Conservation (phyloP, 805 yeast genomes). For the Ogataea chonburiensis region DNA sequence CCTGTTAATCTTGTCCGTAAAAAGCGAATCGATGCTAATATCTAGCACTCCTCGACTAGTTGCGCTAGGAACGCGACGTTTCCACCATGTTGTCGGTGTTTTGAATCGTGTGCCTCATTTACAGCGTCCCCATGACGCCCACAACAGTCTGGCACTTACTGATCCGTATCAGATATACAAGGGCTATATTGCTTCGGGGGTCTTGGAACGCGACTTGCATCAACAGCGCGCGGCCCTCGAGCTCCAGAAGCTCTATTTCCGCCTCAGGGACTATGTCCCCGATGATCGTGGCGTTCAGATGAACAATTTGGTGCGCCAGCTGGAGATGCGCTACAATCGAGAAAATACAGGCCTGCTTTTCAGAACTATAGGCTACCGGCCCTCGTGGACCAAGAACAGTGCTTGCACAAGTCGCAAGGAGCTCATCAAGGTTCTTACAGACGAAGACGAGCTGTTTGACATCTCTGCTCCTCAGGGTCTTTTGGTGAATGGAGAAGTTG, state of each 20-base stretch:
- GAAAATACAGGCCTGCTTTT: conserved; percentile 22
- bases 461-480: conserved; percentile 65
- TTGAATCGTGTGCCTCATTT: conserved; percentile 25
- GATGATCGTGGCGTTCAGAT: conserved; percentile 46
- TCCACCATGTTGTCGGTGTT: not conserved
- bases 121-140: conserved; percentile 20
- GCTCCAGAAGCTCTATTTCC: conserved; percentile 56
- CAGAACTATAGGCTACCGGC: conserved; percentile 32
- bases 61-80: not conserved
- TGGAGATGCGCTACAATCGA: conserved; percentile 30
- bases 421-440: conserved; percentile 50
- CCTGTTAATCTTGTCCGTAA: conserved; percentile 9
- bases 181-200: conserved; percentile 49
- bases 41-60: not conserved
- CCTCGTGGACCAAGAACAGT: conserved; percentile 29
- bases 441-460: conserved; percentile 57
- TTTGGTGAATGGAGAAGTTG: conserved; percentile 63
- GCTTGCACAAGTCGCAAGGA: conserved; percentile 31
- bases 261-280: conserved; percentile 60
- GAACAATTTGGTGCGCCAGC: conserved; percentile 36
- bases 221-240: conserved; percentile 64
- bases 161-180: conserved; percentile 63
- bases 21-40: conserved; percentile 7
- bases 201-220: conserved; percentile 51
- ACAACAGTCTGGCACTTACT: conserved; percentile 34